Percentiles rank a stretch among this genome's conserved stretches.
Evolutionary conservation across 2,329 filamentous ascomycete species (phyloP).

Genomic region (Ustilaginoidea virens): DNA sequence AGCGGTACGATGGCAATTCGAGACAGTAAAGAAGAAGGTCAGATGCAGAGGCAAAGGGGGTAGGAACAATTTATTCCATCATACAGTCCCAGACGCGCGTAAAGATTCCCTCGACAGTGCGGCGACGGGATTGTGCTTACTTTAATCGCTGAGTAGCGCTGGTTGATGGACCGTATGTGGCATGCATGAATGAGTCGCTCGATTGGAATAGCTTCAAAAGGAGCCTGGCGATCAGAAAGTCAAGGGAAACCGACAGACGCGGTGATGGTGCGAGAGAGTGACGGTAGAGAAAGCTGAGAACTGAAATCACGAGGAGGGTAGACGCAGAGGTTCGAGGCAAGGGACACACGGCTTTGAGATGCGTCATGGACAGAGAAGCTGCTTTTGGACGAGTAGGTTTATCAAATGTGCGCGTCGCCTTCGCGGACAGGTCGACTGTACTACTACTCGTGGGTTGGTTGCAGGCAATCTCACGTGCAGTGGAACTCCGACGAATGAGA

Average conservation of each 20-base stretch:
- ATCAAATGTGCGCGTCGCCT: conserved; percentile 6
- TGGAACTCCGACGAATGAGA: conserved; percentile 3
- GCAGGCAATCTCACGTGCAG: conserved; percentile 4
- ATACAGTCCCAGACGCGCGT: no score
- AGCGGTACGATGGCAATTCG: no score
- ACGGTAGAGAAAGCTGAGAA: background rate
- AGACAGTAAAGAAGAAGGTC: no score
- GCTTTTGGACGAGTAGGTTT: conserved; percentile 4
- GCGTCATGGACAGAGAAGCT: conserved; percentile 2
- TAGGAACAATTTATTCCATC: no score
- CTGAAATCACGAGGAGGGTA: no score
- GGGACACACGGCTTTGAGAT: conserved; percentile 3
- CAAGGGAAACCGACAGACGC: no score
- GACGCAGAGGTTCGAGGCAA: no score
- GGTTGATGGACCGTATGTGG: conserved; percentile 1
- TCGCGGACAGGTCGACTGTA: conserved; percentile 5
- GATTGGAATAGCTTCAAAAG: background rate
- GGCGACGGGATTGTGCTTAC: background rate
- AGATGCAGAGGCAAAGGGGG: no score
- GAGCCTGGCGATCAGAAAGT: background rate
- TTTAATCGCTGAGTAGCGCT: background rate
- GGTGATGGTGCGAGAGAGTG: no score
- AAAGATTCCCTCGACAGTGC: no score
- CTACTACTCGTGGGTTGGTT: background rate
- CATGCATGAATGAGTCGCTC: conserved; percentile 3